phyloP scores from a whole-genome alignment of 2,329 filamentous ascomycete species.

The Rutstroemia sp. region DNA sequence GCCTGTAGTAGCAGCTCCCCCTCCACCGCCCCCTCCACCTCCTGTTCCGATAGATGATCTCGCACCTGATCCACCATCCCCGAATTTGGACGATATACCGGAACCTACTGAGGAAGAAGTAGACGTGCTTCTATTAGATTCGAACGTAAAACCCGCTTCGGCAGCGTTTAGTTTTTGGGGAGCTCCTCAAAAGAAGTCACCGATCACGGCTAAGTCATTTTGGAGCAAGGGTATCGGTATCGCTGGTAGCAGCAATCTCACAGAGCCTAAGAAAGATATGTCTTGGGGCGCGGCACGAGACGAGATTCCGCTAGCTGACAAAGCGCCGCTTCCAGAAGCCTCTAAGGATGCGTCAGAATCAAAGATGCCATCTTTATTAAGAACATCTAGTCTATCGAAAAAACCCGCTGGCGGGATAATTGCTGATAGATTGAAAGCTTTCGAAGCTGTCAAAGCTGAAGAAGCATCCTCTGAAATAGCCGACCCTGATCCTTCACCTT shows the following conservation, averaged over 20 bases:
- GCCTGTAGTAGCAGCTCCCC: conserved; percentile 2
- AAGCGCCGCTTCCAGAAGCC: conserved; percentile 41
- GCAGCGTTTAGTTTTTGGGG: conserved; percentile 51
- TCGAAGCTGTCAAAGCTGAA: conserved; percentile 37
- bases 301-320: conserved; percentile 44
- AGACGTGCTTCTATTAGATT: conserved; percentile 12
- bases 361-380: conserved; percentile 30
- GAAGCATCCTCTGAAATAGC: conserved; percentile 12
- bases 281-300: conserved; percentile 29
- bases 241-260: conserved; percentile 1
- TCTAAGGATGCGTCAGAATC: conserved; percentile 36
- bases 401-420: conserved; percentile 45
- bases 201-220: background rate
- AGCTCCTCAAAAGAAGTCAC: conserved; percentile 35
- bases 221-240: conserved; percentile 23
- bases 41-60: background rate
- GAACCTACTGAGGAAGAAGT: conserved; percentile 33
- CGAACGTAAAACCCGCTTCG: conserved; percentile 1
- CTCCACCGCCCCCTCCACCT: background rate
- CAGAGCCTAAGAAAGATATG: conserved; percentile 30
- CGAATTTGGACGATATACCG: conserved; percentile 8
- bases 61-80: background rate
- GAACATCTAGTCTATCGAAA: conserved; percentile 35
- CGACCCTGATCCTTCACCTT: conserved; percentile 16
- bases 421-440: conserved; percentile 49